A percentile compares a stretch with the other conserved stretches of the same genome.
phyloP scores from a whole-genome alignment of 2,329 filamentous ascomycete genomes.

The Neonectria faginata region DNA sequence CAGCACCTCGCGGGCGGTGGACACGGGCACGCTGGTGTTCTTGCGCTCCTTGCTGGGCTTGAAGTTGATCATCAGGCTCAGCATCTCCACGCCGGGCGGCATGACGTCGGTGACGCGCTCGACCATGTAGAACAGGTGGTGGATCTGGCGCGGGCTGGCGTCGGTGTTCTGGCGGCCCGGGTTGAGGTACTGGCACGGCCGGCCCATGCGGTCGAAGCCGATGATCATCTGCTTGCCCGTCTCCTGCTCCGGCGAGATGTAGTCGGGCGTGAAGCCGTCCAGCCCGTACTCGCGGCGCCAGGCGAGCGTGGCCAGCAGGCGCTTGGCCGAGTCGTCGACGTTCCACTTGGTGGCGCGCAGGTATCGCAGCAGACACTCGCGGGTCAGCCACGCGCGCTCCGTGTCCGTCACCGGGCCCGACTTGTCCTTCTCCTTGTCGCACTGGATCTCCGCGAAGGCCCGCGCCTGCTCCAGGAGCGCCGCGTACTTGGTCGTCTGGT shows the following conservation, averaged over 20 bases:
- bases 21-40: conserved; percentile 78
- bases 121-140: conserved; percentile 96
- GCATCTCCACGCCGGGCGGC: conserved; percentile 85
- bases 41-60: conserved; percentile 80
- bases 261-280: conserved; percentile 81
- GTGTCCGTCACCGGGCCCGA: conserved; percentile 77
- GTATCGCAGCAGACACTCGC: conserved; percentile 92
- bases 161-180: conserved; percentile 95
- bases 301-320: conserved; percentile 82
- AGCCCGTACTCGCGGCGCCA: conserved; percentile 95
- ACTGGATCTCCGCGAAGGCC: conserved; percentile 74
- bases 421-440: conserved; percentile 67
- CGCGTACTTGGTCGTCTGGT: conserved; percentile 86
- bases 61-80: conserved; percentile 93
- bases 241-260: conserved; percentile 93
- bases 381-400: conserved; percentile 91
- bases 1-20: conserved; percentile 84
- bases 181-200: conserved; percentile 92
- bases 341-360: conserved; percentile 95
- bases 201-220: conserved; percentile 85
- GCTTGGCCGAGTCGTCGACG: conserved; percentile 77
- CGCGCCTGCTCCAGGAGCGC: conserved; percentile 77
- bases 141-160: conserved; percentile 83
- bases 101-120: conserved; percentile 90
- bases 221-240: conserved; percentile 94